phyloP scores from a whole-genome alignment of 805 yeast species.

The Nakazawaea populi region DNA sequence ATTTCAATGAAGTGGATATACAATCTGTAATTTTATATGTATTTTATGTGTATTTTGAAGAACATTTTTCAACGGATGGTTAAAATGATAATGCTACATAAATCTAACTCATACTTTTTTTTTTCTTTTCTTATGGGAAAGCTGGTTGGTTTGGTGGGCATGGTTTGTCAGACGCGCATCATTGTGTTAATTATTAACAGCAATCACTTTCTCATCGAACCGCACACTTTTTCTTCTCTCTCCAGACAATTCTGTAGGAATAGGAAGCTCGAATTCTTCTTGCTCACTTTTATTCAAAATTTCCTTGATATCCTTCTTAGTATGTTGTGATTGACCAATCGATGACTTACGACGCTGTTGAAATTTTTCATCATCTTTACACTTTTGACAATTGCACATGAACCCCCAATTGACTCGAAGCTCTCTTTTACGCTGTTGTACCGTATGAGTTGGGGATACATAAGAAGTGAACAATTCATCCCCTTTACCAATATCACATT shows the following conservation, averaged over 20 bases:
- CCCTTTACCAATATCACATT: slow-evolving; percentile 48
- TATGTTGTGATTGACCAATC: slow-evolving; percentile 13
- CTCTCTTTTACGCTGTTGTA: slow-evolving; percentile 57
- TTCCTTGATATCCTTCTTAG: slow-evolving; percentile 36
- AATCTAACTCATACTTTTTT: too few relatives aligned
- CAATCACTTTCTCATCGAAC: slow-evolving; percentile 55
- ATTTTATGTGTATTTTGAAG: slow-evolving; percentile 15
- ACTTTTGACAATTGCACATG: slow-evolving; percentile 59
- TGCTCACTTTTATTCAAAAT: slow-evolving; percentile 36
- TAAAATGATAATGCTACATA: too few relatives aligned
- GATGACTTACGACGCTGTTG: slow-evolving; percentile 43
- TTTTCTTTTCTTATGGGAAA: too few relatives aligned
- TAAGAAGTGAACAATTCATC: slow-evolving; percentile 69
- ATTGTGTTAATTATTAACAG: slow-evolving; percentile 28
- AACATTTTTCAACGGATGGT: not conserved
- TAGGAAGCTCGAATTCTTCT: slow-evolving; percentile 41
- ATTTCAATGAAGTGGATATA: too few relatives aligned
- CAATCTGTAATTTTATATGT: slow-evolving; percentile 14
- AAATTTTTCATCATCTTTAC: slow-evolving; percentile 46
- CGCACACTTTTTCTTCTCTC: slow-evolving; percentile 61
- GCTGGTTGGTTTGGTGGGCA: too few relatives aligned
- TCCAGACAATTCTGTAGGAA: slow-evolving; percentile 31
- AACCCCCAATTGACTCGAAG: slow-evolving; percentile 79
- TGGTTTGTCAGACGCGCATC: too few relatives aligned
- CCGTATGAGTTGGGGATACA: slow-evolving; percentile 59